Evolutionary conservation across 176 grass and related monocot genomes (phyloP).

Genomic region (Neostapfia colusana): DNA sequence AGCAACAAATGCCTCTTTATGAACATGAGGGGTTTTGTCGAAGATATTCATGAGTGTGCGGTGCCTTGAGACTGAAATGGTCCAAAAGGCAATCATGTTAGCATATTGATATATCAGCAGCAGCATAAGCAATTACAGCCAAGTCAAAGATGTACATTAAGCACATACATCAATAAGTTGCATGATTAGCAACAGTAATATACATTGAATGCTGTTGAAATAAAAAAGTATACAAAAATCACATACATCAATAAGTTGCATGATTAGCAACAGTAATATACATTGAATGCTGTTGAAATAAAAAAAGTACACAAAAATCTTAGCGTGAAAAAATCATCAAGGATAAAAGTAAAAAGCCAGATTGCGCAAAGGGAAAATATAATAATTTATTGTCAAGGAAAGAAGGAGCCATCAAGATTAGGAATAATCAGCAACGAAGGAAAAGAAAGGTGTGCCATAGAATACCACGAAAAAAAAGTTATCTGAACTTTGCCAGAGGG

Average conservation of each 20-base stretch:
- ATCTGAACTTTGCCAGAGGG: neutral
- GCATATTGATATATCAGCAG: neutral
- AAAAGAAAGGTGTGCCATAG: neutral
- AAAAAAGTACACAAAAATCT: neutral
- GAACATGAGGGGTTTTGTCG: slow-evolving; percentile 75
- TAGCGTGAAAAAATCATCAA: neutral
- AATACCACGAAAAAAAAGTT: neutral
- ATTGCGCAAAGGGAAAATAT: neutral
- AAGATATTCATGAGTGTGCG: slow-evolving; percentile 86
- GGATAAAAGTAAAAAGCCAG: neutral
- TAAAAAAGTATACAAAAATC: neutral
- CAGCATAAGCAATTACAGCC: neutral
- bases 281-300: neutral
- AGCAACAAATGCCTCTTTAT: slow-evolving; percentile 92
- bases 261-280: neutral
- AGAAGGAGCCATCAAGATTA: neutral
- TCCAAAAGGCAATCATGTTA: slow-evolving; percentile 34
- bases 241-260: neutral
- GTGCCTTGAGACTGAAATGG: slow-evolving; percentile 79
- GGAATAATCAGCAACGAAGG: neutral
- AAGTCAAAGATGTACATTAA: neutral
- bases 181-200: neutral
- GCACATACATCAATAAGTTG: neutral
- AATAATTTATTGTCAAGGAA: neutral
- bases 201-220: neutral